Evolutionary conservation across 495 filamentous ascomycete species (phyloP).

Genomic region (Penicillium argentinense): DNA sequence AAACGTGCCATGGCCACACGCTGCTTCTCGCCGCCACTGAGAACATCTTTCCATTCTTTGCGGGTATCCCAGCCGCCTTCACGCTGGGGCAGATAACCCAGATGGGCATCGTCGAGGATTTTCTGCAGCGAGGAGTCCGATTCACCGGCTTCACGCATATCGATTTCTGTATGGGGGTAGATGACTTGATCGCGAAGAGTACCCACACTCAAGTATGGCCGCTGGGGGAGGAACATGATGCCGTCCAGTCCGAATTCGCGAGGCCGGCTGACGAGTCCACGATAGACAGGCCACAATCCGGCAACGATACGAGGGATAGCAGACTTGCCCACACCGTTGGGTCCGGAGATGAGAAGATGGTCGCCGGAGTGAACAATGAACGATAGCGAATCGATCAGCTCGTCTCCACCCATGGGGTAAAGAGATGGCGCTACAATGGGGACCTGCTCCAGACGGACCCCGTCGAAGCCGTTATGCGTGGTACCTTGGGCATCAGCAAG

Average conservation of each 20-base stretch:
- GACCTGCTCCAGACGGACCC: conserved; percentile 89
- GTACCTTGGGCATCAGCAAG: conserved; percentile 90
- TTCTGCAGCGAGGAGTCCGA: conserved; percentile 70
- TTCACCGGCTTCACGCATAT: conserved; percentile 82
- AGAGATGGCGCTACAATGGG: conserved; percentile 86
- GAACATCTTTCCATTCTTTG: conserved; percentile 98
- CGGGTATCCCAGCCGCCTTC: conserved; percentile 96
- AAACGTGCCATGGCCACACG: conserved; percentile 85
- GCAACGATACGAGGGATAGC: conserved; percentile 87
- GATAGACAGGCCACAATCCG: conserved; percentile 95
- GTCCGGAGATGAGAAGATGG: conserved; percentile 90
- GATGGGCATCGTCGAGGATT: conserved; percentile 75
- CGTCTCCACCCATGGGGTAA: conserved; percentile 79
- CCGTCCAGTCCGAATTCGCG: conserved; percentile 79
- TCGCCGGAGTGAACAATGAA: conserved; percentile 87
- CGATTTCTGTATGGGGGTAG: conserved; percentile 91
- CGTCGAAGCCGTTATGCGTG: conserved; percentile 89
- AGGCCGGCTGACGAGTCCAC: conserved; percentile 84
- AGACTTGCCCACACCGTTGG: conserved; percentile 93
- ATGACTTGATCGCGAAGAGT: conserved; percentile 97
- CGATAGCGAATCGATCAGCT: conserved; percentile 83
- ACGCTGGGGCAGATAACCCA: conserved; percentile 86
- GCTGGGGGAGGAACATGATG: conserved; percentile 97
- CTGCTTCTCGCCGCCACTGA: conserved; percentile 98
- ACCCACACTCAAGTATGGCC: conserved; percentile 91